These are phyloP conservation scores for Macadamia integrifolia DNA, from an alignment of 164 flowering plant genomes.

Conservation along the genomic window DNA sequence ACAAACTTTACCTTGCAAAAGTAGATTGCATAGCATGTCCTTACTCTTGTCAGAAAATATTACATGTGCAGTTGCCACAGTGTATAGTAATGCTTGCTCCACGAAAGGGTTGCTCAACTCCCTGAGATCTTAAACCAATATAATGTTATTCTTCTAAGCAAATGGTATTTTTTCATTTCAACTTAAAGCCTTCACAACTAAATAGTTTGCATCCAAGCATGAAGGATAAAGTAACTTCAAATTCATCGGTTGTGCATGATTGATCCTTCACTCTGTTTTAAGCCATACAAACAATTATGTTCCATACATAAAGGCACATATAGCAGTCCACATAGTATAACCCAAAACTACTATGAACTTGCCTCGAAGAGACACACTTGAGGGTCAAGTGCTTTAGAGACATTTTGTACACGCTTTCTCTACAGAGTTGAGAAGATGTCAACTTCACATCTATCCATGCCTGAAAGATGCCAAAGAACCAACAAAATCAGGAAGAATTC, in stretches of 20 bases:
- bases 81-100: too few species aligned
- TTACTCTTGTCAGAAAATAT: too few species aligned
- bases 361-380: conserved; percentile 48
- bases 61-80: too few species aligned
- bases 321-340: neutral
- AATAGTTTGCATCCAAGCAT: neutral
- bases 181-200: neutral
- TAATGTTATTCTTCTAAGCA: neutral
- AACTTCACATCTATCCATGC: conserved; percentile 86
- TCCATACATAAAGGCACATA: neutral
- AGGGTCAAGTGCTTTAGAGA: conserved; percentile 39
- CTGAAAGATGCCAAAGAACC: conserved; percentile 33
- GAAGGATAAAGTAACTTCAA: neutral
- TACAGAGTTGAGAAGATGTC: conserved; percentile 86
- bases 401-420: conserved; percentile 75
- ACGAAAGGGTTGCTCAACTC: too few species aligned
- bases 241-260: too few species aligned
- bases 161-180: neutral
- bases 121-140: neutral
- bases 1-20: too few species aligned
- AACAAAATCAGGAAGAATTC: conserved; percentile 3
- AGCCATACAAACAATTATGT: too few species aligned
- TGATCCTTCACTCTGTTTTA: too few species aligned
- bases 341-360: conserved; percentile 20
- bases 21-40: too few species aligned